These are phyloP conservation scores for Tritrichomonas foetus DNA, from an alignment of 208 protist species.

Conservation along the genomic window DNA sequence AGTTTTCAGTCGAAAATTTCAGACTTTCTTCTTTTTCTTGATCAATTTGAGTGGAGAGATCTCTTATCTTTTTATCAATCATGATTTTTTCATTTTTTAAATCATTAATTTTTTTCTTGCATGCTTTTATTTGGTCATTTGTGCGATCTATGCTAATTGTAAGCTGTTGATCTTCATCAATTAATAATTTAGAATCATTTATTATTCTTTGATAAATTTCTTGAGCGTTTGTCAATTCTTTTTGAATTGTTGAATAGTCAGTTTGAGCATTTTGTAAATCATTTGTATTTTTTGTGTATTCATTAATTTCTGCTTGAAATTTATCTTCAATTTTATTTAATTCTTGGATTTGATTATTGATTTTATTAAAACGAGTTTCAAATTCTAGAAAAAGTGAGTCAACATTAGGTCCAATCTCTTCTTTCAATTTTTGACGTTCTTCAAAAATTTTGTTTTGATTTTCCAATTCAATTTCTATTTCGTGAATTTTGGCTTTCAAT, in stretches of 20 bases:
- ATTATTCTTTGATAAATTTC: not conserved
- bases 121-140: not conserved
- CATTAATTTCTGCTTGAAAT: not conserved
- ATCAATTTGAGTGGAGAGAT: not conserved
- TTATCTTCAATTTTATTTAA: not conserved
- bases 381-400: not conserved
- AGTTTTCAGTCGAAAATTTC: not conserved
- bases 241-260: not conserved
- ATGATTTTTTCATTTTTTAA: not conserved
- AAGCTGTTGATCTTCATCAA: not conserved
- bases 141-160: not conserved
- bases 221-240: not conserved
- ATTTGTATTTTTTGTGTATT: not conserved
- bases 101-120: not conserved
- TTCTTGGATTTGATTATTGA: not conserved
- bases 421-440: not conserved
- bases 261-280: not conserved
- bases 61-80: not conserved
- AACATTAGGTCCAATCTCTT: not conserved
- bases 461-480: not conserved
- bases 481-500: not conserved
- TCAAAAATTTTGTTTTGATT: not conserved
- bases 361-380: not conserved
- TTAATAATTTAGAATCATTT: not conserved
- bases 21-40: not conserved